Base-by-base conservation (phyloP, 176 grass and related monocot genomes). In the Miscanthus lutarioriparius region DNA sequence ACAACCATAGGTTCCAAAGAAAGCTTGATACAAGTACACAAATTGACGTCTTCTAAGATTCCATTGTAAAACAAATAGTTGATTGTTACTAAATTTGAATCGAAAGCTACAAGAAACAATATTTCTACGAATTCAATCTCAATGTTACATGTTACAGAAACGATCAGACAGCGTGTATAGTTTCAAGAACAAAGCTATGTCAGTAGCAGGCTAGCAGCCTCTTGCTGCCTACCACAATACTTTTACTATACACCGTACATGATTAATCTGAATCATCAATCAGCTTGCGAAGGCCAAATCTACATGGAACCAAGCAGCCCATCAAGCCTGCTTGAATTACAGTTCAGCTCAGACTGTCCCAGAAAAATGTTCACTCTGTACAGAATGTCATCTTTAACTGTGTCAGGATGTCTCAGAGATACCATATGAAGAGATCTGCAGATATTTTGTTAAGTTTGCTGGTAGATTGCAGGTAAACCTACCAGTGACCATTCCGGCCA, bases 401-500 rank as follows among this genome's bases (percentile, higher is more conserved):
- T 37, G 26, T 49, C 40, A 37, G 65, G 20, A 54, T 83, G 58
- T 36, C 40, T 44, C 17, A 8, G 15, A 28, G 39, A 64, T 63
- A 48, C 15, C 53, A 44, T 41, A 9, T 3, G 20, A 48, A 48
- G 44, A 16, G 33, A 16, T 37, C 30, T 22, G 47, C 10, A 4
- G 17, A 47, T 5, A 30, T 19, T 64, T 49, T 23, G 70, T 23
- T 11, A 30, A 58, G n/a, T 48, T 65, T 17, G 47, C 47, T 51
- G 16, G 47, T 19, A 6, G 47, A 83, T 32, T 74, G 56, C 25
- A 35, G 37, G 67, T 27, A 75, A 33, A 32, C 25, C 90, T 92
- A 92, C 91, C 91, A 92, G 67, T 87, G 90, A 35, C 79, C 10
- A 43, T 40, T 92, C 64, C 79, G 70, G 35, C 87, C 90, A 80